These are phyloP conservation scores for Aspergillus homomorphus DNA, from an alignment of 495 filamentous ascomycete genomes.

Conservation along the genomic window DNA sequence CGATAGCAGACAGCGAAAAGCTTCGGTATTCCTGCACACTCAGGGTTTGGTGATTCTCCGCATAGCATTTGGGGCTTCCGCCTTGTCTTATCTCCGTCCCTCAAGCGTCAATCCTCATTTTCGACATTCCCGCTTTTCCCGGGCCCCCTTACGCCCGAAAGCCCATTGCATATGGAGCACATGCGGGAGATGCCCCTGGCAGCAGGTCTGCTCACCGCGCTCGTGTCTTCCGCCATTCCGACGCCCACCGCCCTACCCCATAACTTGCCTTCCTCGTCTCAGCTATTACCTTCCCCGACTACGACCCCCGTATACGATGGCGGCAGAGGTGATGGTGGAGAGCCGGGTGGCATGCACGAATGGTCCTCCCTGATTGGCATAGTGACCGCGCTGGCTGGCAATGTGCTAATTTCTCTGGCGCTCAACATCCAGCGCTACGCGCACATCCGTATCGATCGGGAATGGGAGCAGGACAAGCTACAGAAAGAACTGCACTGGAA, in stretches of 20 bases:
- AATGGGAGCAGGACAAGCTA: constrained; percentile 54
- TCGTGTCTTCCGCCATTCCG: constrained; percentile 27
- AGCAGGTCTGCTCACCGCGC: constrained; percentile 30
- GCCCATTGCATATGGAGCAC: constrained; percentile 16
- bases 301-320: constrained; percentile 28
- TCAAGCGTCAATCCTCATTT: constrained; percentile 1
- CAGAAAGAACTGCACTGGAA: constrained; percentile 34
- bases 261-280: constrained; percentile 16
- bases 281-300: constrained; percentile 16
- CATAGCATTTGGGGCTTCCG: constrained; percentile 9
- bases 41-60: neutral
- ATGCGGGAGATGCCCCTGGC: constrained; percentile 20
- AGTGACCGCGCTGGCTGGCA: constrained; percentile 83
- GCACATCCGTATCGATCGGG: constrained; percentile 71
- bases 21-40: neutral
- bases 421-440: constrained; percentile 97
- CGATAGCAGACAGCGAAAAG: neutral
- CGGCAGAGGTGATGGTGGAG: constrained; percentile 38
- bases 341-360: constrained; percentile 48
- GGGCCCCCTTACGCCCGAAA: neutral
- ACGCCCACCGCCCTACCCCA: constrained; percentile 20
- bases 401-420: constrained; percentile 88
- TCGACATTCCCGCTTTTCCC: constrained; percentile 1
- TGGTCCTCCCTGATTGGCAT: constrained; percentile 97
- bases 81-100: neutral